These are phyloP conservation scores for Madurella mycetomatis DNA, from an alignment of 2,329 filamentous ascomycete genomes.

Conservation along the genomic window DNA sequence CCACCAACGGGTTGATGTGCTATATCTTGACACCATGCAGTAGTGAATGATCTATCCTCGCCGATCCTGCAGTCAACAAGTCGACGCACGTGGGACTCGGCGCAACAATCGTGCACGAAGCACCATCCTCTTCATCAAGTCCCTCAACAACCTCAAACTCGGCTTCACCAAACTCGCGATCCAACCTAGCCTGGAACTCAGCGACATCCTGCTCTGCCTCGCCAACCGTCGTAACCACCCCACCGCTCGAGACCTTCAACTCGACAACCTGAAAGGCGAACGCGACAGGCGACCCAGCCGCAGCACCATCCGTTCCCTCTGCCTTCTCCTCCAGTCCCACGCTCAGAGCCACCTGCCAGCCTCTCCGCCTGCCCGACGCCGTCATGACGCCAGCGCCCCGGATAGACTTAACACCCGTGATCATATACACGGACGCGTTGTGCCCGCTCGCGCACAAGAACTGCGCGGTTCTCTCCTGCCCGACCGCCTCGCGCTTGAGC, in stretches of 20 bases:
- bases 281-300: not conserved
- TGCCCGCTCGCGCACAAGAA: conserved; percentile 1
- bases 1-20: too few relatives aligned
- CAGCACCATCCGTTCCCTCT: not conserved
- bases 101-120: conserved; percentile 5
- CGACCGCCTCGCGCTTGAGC: conserved; percentile 6
- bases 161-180: conserved; percentile 12
- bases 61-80: conserved; percentile 16
- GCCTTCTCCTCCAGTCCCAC: conserved; percentile 2
- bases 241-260: conserved; percentile 1
- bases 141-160: conserved; percentile 9
- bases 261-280: conserved; percentile 13
- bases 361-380: conserved; percentile 2
- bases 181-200: conserved; percentile 6
- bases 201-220: not conserved
- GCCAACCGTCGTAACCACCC: not conserved
- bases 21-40: not conserved
- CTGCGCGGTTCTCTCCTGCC: conserved; percentile 2
- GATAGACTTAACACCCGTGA: conserved; percentile 13
- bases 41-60: conserved; percentile 7
- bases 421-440: conserved; percentile 11
- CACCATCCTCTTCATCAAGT: conserved; percentile 10
- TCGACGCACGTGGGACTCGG: conserved; percentile 12
- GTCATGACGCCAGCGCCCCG: conserved; percentile 12
- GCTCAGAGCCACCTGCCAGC: conserved; percentile 7